A percentile compares a stretch with the other conserved stretches of the same genome.
phyloP scores from a whole-genome alignment of 805 yeast genomes.

The Yarrowia sp. region DNA sequence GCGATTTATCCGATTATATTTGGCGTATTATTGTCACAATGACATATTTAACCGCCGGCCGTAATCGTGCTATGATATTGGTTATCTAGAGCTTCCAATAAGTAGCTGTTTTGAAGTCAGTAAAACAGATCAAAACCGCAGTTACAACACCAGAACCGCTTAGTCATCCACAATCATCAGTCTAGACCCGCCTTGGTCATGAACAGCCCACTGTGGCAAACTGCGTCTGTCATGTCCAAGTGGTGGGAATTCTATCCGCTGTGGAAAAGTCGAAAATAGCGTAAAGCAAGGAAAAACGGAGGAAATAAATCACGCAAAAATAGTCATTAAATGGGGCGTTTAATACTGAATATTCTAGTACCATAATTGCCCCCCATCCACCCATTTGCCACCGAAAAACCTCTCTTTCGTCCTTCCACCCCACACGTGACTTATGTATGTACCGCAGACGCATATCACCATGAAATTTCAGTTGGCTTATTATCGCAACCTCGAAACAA shows the following conservation, averaged over 20 bases:
- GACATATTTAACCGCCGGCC: too few relatives aligned
- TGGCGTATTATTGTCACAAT: too few relatives aligned
- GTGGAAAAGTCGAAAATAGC: background rate
- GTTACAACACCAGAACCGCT: too few relatives aligned
- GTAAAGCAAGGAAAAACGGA: too few relatives aligned
- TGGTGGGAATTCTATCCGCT: background rate
- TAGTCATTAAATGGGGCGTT: background rate
- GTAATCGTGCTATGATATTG: too few relatives aligned
- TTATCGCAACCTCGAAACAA: background rate
- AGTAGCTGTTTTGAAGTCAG: too few relatives aligned
- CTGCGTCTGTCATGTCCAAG: background rate
- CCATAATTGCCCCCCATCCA: background rate
- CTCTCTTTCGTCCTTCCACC: background rate
- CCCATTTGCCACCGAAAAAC: background rate
- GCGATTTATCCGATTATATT: too few relatives aligned
- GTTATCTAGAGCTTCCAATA: too few relatives aligned
- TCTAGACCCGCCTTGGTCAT: too few relatives aligned
- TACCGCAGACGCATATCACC: background rate
- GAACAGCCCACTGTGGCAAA: constrained; percentile 4
- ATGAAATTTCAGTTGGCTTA: background rate
- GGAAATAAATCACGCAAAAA: background rate
- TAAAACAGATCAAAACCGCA: too few relatives aligned
- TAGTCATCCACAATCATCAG: too few relatives aligned
- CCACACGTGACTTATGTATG: background rate
- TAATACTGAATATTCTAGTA: background rate